Conservation (phyloP, 148 eudicot species). For the Polygonum maritimum region DNA sequence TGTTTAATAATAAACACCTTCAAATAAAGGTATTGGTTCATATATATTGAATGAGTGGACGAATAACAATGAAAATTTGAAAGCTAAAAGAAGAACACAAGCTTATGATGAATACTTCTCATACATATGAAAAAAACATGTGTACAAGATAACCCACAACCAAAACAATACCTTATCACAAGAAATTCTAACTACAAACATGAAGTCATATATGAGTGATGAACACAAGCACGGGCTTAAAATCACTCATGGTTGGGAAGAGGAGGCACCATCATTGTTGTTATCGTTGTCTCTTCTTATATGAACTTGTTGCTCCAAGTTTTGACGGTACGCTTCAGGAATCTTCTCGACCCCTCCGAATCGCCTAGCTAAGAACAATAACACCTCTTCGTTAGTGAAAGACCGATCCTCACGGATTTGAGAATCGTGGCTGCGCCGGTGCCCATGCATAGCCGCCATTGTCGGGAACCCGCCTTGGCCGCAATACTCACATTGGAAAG, state of each 20-base stretch:
- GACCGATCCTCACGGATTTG: background rate
- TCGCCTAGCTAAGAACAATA: background rate
- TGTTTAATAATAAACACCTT: too few species aligned
- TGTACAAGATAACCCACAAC: too few species aligned
- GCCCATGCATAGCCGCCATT: background rate
- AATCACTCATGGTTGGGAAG: background rate
- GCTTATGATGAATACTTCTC: too few species aligned
- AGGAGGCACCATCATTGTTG: background rate
- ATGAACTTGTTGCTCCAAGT: background rate
- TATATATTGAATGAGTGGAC: too few species aligned
- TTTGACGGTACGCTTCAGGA: background rate
- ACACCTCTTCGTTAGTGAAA: background rate
- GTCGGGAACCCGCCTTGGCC: background rate
- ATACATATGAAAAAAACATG: too few species aligned
- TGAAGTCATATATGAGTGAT: too few species aligned
- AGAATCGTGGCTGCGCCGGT: background rate
- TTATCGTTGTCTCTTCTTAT: background rate
- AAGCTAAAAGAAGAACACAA: too few species aligned
- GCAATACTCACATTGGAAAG: background rate
- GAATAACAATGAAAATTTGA: too few species aligned
- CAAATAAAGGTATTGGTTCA: too few species aligned
- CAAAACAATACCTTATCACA: too few species aligned
- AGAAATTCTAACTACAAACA: too few species aligned
- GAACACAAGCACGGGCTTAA: too few species aligned
- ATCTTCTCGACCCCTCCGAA: background rate